Base-by-base conservation (phyloP, 2,329 filamentous ascomycete species). In the Penicillium sp. region DNA sequence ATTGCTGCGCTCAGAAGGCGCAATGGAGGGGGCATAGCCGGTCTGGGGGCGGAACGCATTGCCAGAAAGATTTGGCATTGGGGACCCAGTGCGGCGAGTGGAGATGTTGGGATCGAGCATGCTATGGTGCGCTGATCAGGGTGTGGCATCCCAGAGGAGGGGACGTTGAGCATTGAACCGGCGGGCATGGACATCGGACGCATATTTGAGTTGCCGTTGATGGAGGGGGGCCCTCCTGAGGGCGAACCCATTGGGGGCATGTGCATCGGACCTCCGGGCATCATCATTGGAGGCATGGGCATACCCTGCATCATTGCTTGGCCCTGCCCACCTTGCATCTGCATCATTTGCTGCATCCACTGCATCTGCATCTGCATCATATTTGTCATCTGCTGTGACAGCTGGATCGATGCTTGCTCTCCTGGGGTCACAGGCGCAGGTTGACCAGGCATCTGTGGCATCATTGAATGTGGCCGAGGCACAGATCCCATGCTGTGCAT, bases 341-440 rank as follows among this genome's bases (percentile, higher is more conserved):
- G 71, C 67, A 79, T 77, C 77, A 81, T 80, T 61, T 79, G 76
- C 66, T 92, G 89, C 88, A 95, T 93, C 75, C 92, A 92, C 70
- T 95, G 90, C 88, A 95, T 92, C 71, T 96, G 91, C 87, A 94
- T 91, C 69, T 92, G 88, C 89, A 93, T 92, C 75, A 93, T 92
- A 66, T 91, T 87, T 52, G 85, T 83, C 90, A 93, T 92, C 68
- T 92, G 89, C 67, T 91, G 88, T 6, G 84, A 88, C 81, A 94
- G 88, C 62, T 92, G 87, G 40, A 92, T 81, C 64, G 93, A 89
- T 27, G 87, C 86, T 69, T 90, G 88, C 58, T 91, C 88, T 21
- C 83, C 83, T 2, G 86, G 78, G 14, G 82, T 83, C 43, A 87
- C 65, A 62, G 68, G 49, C 14, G 61, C 58, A 11, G 59, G 57